A percentile compares a stretch with the other conserved stretches of the same genome.
These are phyloP conservation scores for Phyllosticta ampelicida DNA, from an alignment of 2,329 filamentous ascomycete species.

Conservation along the genomic window DNA sequence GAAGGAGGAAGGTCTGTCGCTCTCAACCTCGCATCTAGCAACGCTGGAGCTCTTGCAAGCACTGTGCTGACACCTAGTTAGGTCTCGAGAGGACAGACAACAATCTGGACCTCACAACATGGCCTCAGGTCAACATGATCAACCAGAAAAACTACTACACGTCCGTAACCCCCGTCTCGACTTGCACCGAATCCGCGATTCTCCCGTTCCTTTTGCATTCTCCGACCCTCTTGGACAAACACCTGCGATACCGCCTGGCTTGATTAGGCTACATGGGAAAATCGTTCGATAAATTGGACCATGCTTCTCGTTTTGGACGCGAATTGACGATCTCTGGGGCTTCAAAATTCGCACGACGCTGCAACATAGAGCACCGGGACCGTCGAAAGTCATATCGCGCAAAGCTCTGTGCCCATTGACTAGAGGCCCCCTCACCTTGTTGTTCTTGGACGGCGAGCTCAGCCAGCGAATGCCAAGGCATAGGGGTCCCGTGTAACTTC, in stretches of 20 bases:
- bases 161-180: conserved; percentile 38
- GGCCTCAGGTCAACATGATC: conserved; percentile 86
- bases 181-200: not conserved
- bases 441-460: too few species aligned
- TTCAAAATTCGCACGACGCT: too few species aligned
- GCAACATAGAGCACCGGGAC: too few species aligned
- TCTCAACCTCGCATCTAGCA: conserved; percentile 2
- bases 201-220: not conserved
- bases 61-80: conserved; percentile 28
- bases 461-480: too few species aligned
- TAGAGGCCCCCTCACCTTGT: too few species aligned
- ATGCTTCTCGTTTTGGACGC: too few species aligned
- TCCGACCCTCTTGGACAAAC: not conserved
- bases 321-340: too few species aligned
- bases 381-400: too few species aligned
- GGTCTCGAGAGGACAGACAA: conserved; percentile 95
- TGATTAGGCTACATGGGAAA: too few species aligned
- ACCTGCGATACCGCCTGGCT: not conserved
- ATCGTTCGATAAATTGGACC: too few species aligned
- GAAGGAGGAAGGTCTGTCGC: conserved; percentile 45
- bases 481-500: too few species aligned
- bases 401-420: too few species aligned
- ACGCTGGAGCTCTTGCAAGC: not conserved
- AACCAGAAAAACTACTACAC: conserved; percentile 99
- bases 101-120: conserved; percentile 89